Base-by-base conservation (phyloP, 768 basidiomycete species). In the Pleurotus djamor region DNA sequence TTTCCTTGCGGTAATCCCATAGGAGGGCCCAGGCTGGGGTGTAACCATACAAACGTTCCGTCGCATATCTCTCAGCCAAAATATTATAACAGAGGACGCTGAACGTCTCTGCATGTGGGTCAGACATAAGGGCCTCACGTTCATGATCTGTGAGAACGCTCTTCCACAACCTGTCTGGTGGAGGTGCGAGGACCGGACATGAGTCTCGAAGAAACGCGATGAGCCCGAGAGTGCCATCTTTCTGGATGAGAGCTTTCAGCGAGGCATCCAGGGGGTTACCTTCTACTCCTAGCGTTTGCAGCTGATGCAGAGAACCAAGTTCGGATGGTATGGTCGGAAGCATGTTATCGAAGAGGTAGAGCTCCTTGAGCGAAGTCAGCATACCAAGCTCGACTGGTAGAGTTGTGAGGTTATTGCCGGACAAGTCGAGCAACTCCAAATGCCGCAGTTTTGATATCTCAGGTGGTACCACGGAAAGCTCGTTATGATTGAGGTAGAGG, bases 401-500 rank as follows among this genome's bases (percentile, higher is more conserved):
- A 2, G 83, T 73, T 32, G 81, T 74, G 49, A 99, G 83, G 63
- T 81, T 86, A 73, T 99, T 99, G 52, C 88, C 89, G 1, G 96
- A 96, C 49, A 95, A 82, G 74, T 99, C 97, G 45, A 99, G 87
- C 37, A 94, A 75, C 64, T 93, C 91, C 38, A 99, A 80, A 69
- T 95, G 89, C 43, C 88, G 85, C 59, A 99, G 83, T 64, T 84
- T 88, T 50, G 91, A 77, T 57, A 99, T 93, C 71, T 91, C 84
- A 16, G 90, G 83, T 4, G 96, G 94, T 36, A 99, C 75, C 61
- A 83, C 71, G 7, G 86, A 76, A 48, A 99, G 80, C 28, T 85
- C 79, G 67, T 99, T 99, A 78, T 98, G 96, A 65, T 98, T 98
- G 71, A 99, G 91, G 75, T 96, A 98, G 51, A 99, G 88, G 62